A percentile compares a stretch with the other conserved stretches of the same genome.
phyloP scores from a whole-genome alignment of 176 grass and related monocot species.

The Hyparrhenia diplandra region DNA sequence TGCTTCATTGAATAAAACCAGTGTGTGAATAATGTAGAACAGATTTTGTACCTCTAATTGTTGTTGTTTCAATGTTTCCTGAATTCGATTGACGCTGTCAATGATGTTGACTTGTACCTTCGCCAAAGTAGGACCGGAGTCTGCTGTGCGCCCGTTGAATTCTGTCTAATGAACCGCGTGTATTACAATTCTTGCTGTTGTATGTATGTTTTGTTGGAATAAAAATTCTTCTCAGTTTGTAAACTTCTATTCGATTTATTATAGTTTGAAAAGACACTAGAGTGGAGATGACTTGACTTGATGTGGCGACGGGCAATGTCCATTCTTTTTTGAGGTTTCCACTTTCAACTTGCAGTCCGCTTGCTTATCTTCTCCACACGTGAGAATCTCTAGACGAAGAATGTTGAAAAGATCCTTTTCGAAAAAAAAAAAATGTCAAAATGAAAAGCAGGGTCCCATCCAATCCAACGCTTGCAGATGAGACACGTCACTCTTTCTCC shows the following conservation, averaged over 20 bases:
- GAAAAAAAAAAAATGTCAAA: not conserved
- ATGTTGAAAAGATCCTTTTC: not conserved
- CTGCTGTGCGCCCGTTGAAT: not conserved
- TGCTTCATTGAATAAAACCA: not conserved
- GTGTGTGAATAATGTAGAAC: not conserved
- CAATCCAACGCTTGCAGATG: slow-evolving; percentile 4
- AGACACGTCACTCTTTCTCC: not conserved
- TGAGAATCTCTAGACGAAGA: not conserved
- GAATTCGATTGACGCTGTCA: not conserved
- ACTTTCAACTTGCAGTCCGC: not conserved
- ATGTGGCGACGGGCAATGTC: not conserved
- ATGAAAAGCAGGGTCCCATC: not conserved
- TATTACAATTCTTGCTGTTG: not conserved
- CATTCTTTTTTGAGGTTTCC: not conserved
- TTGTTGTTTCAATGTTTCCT: not conserved
- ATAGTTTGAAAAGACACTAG: too few relatives aligned
- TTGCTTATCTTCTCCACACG: not conserved
- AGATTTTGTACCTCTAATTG: not conserved
- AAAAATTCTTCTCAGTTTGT: too few relatives aligned
- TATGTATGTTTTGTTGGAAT: not conserved
- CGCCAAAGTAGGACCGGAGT: not conserved
- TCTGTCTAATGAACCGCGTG: not conserved
- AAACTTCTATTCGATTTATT: not conserved
- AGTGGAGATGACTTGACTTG: too few relatives aligned
- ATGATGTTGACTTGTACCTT: not conserved